Conservation (phyloP, 768 basidiomycete genomes). For the Candolleomyces efflorescens region DNA sequence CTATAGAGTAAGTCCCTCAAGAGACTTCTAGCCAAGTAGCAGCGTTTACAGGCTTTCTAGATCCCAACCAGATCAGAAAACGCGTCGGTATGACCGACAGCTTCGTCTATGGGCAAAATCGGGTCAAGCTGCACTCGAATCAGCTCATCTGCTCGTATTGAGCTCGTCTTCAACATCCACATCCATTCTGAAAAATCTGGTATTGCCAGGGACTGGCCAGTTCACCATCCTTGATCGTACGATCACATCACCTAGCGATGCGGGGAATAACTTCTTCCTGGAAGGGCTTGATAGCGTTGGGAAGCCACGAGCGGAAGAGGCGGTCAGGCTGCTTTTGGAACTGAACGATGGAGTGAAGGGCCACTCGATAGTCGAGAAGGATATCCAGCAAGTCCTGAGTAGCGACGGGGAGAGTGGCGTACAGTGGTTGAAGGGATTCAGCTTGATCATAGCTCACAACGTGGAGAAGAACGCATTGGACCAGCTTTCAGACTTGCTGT, state of each 20-base stretch:
- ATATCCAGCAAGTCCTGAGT: slow-evolving; percentile 51
- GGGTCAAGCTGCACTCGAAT: slow-evolving; percentile 87
- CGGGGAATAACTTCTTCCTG: slow-evolving; percentile 97
- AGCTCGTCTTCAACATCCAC: slow-evolving; percentile 81
- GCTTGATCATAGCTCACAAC: slow-evolving; percentile 85
- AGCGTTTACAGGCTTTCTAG: slow-evolving; percentile 24
- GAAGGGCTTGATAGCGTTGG: slow-evolving; percentile 73
- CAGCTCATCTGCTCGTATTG: slow-evolving; percentile 76
- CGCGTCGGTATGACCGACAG: slow-evolving; percentile 92
- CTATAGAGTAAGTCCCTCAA: slow-evolving; percentile 20
- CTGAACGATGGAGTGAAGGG: slow-evolving; percentile 88
- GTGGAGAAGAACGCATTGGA: slow-evolving; percentile 52
- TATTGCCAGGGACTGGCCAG: slow-evolving; percentile 93
- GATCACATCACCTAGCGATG: slow-evolving; percentile 64
- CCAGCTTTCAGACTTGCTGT: slow-evolving; percentile 60
- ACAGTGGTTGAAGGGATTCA: slow-evolving; percentile 44
- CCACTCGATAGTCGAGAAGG: slow-evolving; percentile 45
- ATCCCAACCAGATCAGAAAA: slow-evolving; percentile 77
- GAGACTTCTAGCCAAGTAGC: not conserved
- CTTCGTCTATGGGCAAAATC: slow-evolving; percentile 92
- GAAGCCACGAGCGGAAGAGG: slow-evolving; percentile 73
- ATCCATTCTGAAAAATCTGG: slow-evolving; percentile 92
- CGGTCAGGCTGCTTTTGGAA: slow-evolving; percentile 71
- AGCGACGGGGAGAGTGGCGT: slow-evolving; percentile 31
- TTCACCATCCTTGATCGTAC: slow-evolving; percentile 84